Evolutionary conservation across 805 yeast genomes (phyloP).

Genomic region (Kodamaea sagamina): DNA sequence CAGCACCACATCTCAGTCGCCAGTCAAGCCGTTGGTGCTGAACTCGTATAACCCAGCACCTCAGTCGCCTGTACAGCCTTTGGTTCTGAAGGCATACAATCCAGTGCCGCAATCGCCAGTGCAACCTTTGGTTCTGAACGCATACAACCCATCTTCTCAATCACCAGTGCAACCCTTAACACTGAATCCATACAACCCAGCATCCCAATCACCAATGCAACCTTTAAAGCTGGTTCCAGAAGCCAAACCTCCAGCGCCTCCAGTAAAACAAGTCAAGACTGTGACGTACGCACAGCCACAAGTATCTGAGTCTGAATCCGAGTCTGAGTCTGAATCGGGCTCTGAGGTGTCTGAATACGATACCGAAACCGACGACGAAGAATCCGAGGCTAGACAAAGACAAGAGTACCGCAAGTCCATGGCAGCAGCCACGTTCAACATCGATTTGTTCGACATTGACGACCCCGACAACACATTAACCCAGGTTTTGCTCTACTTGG

Average conservation of each 20-base stretch:
- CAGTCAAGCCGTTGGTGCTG: neutral
- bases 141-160: neutral
- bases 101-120: neutral
- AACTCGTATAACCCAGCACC: neutral
- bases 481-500: conserved; percentile 80
- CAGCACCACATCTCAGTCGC: neutral
- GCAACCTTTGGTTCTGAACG: neutral
- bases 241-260: neutral
- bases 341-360: conserved; percentile 26
- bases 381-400: conserved; percentile 40
- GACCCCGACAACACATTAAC: conserved; percentile 88
- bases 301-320: conserved; percentile 12
- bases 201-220: neutral
- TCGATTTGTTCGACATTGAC: conserved; percentile 75
- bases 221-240: no score
- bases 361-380: conserved; percentile 20
- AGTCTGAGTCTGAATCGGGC: conserved; percentile 22
- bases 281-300: conserved; percentile 12
- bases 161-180: neutral
- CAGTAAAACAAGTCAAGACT: conserved; percentile 4
- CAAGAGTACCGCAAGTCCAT: conserved; percentile 48
- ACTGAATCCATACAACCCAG: neutral
- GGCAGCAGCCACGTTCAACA: conserved; percentile 62
- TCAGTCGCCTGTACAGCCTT: neutral
- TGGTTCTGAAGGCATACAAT: neutral